Evolutionary conservation across 257 asterid genomes (phyloP).

Genomic region (Perilla frutescens): DNA sequence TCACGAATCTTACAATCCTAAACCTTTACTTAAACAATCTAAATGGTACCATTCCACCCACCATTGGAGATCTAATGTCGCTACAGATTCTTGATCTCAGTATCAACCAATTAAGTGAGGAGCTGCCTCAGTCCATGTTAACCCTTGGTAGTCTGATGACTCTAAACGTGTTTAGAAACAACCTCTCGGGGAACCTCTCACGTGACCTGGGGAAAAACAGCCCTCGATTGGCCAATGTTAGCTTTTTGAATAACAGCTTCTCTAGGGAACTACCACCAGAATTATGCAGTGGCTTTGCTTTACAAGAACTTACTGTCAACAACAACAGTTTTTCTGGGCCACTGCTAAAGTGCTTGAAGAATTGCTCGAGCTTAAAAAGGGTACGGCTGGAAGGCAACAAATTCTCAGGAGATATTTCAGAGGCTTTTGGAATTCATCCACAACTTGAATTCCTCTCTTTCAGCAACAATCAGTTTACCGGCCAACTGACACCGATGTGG

Average conservation of each 20-base stretch:
- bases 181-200: constrained; percentile 60
- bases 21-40: constrained; percentile 60
- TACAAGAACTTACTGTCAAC: constrained; percentile 52
- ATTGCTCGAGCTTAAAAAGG: constrained; percentile 55
- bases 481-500: constrained; percentile 66
- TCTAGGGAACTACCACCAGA: constrained; percentile 65
- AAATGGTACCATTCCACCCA: constrained; percentile 36
- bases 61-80: too few relatives aligned
- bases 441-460: constrained; percentile 51
- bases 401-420: constrained; percentile 61
- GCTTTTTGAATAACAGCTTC: constrained; percentile 65
- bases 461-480: constrained; percentile 56
- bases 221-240: constrained; percentile 42
- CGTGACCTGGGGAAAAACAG: constrained; percentile 57
- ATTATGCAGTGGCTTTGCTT: constrained; percentile 60
- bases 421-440: constrained; percentile 62
- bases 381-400: constrained; percentile 40
- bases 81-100: constrained; percentile 32
- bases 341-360: constrained; percentile 67
- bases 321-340: constrained; percentile 62
- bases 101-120: constrained; percentile 57
- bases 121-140: constrained; percentile 59
- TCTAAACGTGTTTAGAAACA: constrained; percentile 50
- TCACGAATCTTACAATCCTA: constrained; percentile 46
- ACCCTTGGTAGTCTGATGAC: constrained; percentile 42